Evolutionary conservation across 805 yeast genomes (phyloP), one percentile per base, ranked within the genome.

Genomic region (Hanseniaspora taiwanica): DNA sequence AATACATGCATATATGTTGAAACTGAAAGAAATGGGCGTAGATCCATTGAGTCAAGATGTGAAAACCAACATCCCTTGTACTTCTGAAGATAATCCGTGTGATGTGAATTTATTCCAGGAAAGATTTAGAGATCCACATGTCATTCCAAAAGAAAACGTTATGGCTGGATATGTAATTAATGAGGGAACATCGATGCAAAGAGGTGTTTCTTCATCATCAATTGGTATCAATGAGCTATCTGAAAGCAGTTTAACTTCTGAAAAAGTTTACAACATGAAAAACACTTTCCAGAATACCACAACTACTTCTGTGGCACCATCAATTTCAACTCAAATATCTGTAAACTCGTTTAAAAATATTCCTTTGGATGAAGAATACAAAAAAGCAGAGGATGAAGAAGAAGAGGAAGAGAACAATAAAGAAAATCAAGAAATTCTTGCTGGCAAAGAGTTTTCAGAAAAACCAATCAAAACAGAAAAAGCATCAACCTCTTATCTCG

Each of bases 1-100:
- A 27, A 64, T 84, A 2, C 64, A 66, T 7, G 59, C 61, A n/a
- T 60, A 85, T 44, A 83, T 81, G 54, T 49, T 52, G 5, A 61
- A 66, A 43, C 54, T 83, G 21, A 55, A 58, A 42, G 60, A 58
- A 12, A 51, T 62, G 42, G 79, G 74, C 0, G 51, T 66, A 2
- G 66, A 63, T 42, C 58, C 63, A 1, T 45, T 36, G 5, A 24
- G 49, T 8, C 47, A 49, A 3, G 14, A 21, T 4, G n/a, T 41
- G 9, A 47, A 44, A 18, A 51, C 53, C 14, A 53, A 51, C 24
- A 47, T 56, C 13, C 61, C 60, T 7, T 46, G 52, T 2, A 48
- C 50, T 9, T 50, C 56, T 32, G 40, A 42, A 2, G 60, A 58
- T 37, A 36, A 52, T 42, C 51, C 61, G 31, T 47, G 52, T 42